A percentile compares a stretch with the other conserved stretches of the same genome.
Conservation (phyloP, 805 yeast genomes). For the Naumovozyma baii region DNA sequence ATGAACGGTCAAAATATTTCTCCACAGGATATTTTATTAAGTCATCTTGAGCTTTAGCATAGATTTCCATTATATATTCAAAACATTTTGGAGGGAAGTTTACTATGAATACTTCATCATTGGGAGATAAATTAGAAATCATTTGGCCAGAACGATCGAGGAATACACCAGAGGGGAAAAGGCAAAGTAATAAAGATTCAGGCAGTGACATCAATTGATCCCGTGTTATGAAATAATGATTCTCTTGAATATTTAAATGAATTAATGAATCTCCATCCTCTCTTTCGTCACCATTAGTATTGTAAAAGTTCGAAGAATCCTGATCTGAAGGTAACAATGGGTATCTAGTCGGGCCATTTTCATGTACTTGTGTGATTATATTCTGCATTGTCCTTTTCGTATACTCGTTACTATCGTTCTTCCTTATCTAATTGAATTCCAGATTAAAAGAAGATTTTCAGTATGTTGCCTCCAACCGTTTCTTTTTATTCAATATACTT, state of each 20-base stretch:
- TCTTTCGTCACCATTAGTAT: slow-evolving; percentile 17
- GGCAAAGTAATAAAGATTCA: slow-evolving; percentile 74
- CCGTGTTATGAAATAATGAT: slow-evolving; percentile 63
- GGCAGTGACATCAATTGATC: slow-evolving; percentile 89
- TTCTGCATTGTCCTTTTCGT: slow-evolving; percentile 20
- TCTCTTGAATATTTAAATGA: slow-evolving; percentile 69
- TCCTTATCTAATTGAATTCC: no score
- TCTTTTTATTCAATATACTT: no score
- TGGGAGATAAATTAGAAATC: slow-evolving; percentile 68
- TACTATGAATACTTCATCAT: slow-evolving; percentile 61
- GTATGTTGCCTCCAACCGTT: no score
- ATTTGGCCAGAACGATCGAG: slow-evolving; percentile 68
- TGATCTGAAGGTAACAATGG: slow-evolving; percentile 3
- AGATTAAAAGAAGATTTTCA: no score
- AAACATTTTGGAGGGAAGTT: slow-evolving; percentile 84
- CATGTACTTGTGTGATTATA: slow-evolving; percentile 67
- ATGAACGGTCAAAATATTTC: slow-evolving; percentile 28
- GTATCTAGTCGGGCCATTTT: slow-evolving; percentile 21
- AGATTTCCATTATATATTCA: slow-evolving; percentile 66
- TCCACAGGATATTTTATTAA: slow-evolving; percentile 35
- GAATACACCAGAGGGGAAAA: slow-evolving; percentile 86
- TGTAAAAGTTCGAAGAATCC: slow-evolving; percentile 3
- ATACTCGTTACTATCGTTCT: no score
- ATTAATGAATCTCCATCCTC: slow-evolving; percentile 47
- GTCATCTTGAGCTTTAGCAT: slow-evolving; percentile 60